Conservation (phyloP, 1,284 basidiomycete species). For the Apiotrichum brassicae region DNA sequence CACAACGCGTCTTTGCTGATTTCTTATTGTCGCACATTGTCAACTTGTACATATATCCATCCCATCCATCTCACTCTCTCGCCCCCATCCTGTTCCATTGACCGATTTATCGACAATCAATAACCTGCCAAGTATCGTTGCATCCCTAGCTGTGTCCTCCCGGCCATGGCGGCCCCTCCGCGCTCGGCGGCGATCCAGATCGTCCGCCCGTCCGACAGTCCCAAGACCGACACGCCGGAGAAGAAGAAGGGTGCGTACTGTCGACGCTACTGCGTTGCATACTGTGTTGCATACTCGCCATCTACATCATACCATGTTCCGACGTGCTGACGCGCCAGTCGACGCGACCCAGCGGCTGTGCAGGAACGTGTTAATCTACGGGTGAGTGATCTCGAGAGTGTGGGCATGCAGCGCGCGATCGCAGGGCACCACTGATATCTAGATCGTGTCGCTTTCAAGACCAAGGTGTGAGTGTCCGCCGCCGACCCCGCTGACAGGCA, state of each 20-base stretch:
- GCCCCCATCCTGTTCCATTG: no score
- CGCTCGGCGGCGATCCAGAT: conserved; percentile 57
- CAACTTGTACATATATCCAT: no score
- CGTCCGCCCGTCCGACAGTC: conserved; percentile 47
- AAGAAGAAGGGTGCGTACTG: conserved; percentile 17
- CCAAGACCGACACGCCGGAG: conserved; percentile 15
- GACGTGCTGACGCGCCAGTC: conserved; percentile 46
- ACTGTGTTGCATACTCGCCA: background rate
- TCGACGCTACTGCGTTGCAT: background rate
- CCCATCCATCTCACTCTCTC: no score
- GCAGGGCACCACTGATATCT: conserved; percentile 9
- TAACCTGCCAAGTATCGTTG: no score
- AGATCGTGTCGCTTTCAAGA: conserved; percentile 79
- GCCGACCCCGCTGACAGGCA: conserved; percentile 13
- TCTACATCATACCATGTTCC: no score
- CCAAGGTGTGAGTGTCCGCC: conserved; percentile 53
- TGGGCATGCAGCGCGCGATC: background rate
- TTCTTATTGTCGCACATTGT: no score
- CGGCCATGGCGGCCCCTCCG: conserved; percentile 19
- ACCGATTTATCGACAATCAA: no score
- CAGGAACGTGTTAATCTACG: conserved; percentile 79
- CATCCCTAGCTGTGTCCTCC: no score
- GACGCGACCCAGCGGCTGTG: conserved; percentile 61
- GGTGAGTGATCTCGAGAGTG: conserved; percentile 50
- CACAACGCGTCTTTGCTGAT: no score